Conservation (phyloP, 306 rosid species). For the Abrus precatorius region DNA sequence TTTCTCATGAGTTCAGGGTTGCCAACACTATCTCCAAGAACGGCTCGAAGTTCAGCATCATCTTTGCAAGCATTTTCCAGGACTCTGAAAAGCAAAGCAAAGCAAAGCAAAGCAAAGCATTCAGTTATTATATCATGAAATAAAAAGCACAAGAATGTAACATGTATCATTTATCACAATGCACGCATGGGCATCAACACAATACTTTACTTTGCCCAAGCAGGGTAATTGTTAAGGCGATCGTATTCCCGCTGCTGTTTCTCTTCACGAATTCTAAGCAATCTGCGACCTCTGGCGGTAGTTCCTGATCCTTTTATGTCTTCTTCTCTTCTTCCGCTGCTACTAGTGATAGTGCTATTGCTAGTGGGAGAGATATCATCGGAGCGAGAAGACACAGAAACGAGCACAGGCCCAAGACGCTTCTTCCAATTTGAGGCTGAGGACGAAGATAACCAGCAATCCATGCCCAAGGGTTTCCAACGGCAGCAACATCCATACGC, state of each 20-base stretch:
- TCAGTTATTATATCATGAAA: neutral
- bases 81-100: conserved; percentile 56
- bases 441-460: no score
- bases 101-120: conserved; percentile 12
- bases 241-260: conserved; percentile 78
- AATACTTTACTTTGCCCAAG: conserved; percentile 81
- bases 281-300: conserved; percentile 79
- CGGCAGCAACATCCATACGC: conserved; percentile 34
- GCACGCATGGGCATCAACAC: no score
- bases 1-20: conserved; percentile 89
- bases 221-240: conserved; percentile 76
- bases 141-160: neutral
- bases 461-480: neutral
- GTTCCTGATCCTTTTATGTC: conserved; percentile 78
- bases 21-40: conserved; percentile 92
- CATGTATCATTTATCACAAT: no score
- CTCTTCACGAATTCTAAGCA: conserved; percentile 84
- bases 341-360: neutral
- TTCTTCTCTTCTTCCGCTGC: neutral
- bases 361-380: neutral
- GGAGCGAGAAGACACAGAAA: conserved; percentile 29
- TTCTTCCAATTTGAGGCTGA: neutral
- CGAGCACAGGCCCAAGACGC: neutral
- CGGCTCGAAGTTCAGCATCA: conserved; percentile 80
- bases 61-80: conserved; percentile 86